These are phyloP conservation scores for Fusarium virguliforme DNA, from an alignment of 2,329 filamentous ascomycete species.

Conservation along the genomic window DNA sequence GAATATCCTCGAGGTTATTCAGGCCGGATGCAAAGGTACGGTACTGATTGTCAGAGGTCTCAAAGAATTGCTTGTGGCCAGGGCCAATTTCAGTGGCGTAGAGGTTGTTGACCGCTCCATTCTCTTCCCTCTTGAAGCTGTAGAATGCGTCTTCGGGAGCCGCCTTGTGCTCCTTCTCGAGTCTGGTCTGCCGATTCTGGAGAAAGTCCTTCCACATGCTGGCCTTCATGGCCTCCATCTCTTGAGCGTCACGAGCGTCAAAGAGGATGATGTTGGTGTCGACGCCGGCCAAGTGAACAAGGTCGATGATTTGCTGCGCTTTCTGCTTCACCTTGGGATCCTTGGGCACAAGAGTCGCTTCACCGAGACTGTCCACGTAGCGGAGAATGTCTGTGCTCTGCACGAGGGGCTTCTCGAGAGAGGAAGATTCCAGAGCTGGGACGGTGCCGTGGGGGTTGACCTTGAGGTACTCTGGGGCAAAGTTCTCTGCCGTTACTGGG, in stretches of 20 bases:
- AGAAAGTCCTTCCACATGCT: conserved; percentile 25
- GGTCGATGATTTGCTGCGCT: conserved; percentile 31
- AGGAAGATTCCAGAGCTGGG: conserved; percentile 33
- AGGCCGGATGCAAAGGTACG: conserved; percentile 28
- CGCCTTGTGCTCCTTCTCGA: conserved; percentile 32
- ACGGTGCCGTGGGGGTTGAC: conserved; percentile 42
- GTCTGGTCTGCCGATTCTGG: conserved; percentile 26
- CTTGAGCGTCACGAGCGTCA: conserved; percentile 23
- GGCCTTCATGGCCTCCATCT: conserved; percentile 25
- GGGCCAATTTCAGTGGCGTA: conserved; percentile 24
- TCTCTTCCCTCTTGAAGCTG: conserved; percentile 34
- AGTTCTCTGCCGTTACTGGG: conserved; percentile 32
- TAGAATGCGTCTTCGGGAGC: conserved; percentile 40
- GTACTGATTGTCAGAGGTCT: conserved; percentile 14
- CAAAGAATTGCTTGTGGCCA: conserved; percentile 29
- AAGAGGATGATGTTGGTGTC: conserved; percentile 40
- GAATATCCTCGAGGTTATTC: conserved; percentile 32
- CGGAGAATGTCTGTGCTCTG: conserved; percentile 38
- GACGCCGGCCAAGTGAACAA: conserved; percentile 32
- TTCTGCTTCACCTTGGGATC: conserved; percentile 18
- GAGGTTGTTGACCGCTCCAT: conserved; percentile 19
- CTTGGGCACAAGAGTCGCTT: conserved; percentile 18
- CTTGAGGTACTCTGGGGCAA: conserved; percentile 37
- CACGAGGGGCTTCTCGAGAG: conserved; percentile 27
- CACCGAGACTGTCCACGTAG: conserved; percentile 26